Percentiles rank a stretch among this genome's conserved stretches.
Conservation (phyloP, 2,329 filamentous ascomycete genomes). For the Paracamarosporium sp. region DNA sequence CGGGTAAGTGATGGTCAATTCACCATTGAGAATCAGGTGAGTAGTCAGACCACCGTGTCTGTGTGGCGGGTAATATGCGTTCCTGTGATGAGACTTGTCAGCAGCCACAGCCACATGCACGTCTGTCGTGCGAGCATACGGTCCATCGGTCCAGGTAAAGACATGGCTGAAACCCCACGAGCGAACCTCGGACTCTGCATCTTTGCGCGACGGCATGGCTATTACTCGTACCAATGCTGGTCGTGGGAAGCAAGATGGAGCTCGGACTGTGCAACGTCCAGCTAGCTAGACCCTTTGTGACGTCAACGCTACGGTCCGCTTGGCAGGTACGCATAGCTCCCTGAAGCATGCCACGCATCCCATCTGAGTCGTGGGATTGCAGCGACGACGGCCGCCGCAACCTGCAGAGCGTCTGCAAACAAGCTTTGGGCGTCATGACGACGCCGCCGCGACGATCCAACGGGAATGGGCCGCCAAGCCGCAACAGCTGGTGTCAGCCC, state of each 20-base stretch:
- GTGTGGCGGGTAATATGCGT: slow-evolving; percentile 73
- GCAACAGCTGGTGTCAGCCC: slow-evolving; percentile 9
- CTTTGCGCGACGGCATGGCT: slow-evolving; percentile 48
- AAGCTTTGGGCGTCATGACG: not conserved
- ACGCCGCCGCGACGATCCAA: slow-evolving; percentile 10
- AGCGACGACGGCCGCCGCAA: not conserved
- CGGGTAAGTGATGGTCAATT: slow-evolving; percentile 72
- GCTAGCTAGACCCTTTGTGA: slow-evolving; percentile 10
- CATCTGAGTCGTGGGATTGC: not conserved
- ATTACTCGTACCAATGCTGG: not conserved
- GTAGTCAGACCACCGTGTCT: slow-evolving; percentile 70
- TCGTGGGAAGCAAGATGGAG: not conserved
- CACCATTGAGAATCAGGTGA: slow-evolving; percentile 70
- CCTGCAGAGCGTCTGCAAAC: not conserved
- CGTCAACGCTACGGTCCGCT: slow-evolving; percentile 8
- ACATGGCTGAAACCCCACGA: slow-evolving; percentile 74
- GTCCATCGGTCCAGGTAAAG: slow-evolving; percentile 75
- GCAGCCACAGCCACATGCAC: slow-evolving; percentile 3
- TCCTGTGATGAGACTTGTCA: slow-evolving; percentile 52
- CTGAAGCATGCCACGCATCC: not conserved
- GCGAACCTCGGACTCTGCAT: slow-evolving; percentile 67
- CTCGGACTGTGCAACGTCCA: slow-evolving; percentile 11
- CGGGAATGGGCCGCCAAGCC: slow-evolving; percentile 12
- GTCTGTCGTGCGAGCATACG: slow-evolving; percentile 58
- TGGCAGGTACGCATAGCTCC: slow-evolving; percentile 9